Base-by-base conservation (phyloP, 345 rosid genomes). In the Carallia pectinifolia region DNA sequence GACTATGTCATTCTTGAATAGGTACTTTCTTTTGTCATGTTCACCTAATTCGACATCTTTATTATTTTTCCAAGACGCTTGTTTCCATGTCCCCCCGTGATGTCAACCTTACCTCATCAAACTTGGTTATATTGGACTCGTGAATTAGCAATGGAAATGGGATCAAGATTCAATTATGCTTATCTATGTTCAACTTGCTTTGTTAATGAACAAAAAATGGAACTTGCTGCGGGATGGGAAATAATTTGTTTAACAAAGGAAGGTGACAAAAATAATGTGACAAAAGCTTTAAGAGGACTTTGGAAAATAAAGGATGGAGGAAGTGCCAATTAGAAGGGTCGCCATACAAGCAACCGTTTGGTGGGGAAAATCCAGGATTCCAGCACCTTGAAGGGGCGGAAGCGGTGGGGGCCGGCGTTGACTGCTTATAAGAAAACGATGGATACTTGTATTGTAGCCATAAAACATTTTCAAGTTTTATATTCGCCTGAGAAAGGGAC, bases 1-100 rank as follows among this genome's bases (percentile, higher is more conserved):
- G 73, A 64, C 73, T 34, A 30, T 75, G 84, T 76, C 78, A 63
- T 79, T 78, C 68, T 70, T 63, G 72, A 68, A 70, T 68, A 23
- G 0, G 23, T 23, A 66, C 71, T 30, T 53, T 65, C 55, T 16
- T 27, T 73, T 54, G 29, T 54, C n/a, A 39, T 52, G 30, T 48
- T 59, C 76, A 61, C 77, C 39, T 65, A 34, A 33, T 74, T 73
- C 70, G 34, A n/a, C 73, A 69, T 18, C 15, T 33, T 64, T 29
- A 38, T 39, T 13, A 17, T 19, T 64, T 71, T 64, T 64, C 1
- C 39, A 37, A 15, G 9, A 64, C 16, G n/a, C 27, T 66, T 53
- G 34, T 38, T 54, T 8, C 62, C 58, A 47, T 7, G 39, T 61
- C 67, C 27, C 67, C 73, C 75, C 77, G 74, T 82, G 76, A 79